These are phyloP conservation scores for Artemisia argyi DNA, from an alignment of 129 eudicot genomes.

Conservation along the genomic window DNA sequence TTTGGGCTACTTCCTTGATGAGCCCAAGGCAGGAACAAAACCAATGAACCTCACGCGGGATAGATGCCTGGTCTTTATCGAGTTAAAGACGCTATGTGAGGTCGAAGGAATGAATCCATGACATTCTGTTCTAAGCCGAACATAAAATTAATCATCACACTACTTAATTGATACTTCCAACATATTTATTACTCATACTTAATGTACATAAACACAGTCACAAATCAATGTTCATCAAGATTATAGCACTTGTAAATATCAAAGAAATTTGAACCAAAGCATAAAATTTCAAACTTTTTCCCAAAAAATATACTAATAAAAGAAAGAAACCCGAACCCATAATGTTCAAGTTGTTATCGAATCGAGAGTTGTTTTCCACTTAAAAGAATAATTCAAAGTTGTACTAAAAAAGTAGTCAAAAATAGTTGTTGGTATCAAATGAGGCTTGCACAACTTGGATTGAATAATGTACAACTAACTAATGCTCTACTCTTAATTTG, in stretches of 20 bases:
- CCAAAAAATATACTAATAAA: background rate
- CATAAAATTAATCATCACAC: too few relatives aligned
- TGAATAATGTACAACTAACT: conserved; percentile 14
- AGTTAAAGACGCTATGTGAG: too few relatives aligned
- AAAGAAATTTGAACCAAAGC: background rate
- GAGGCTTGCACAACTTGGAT: conserved; percentile 4
- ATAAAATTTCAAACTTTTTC: background rate
- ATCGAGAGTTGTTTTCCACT: background rate
- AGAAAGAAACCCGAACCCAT: background rate
- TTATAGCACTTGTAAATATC: background rate
- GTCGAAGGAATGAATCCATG: too few relatives aligned
- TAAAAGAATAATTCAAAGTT: background rate
- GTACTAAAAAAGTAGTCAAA: conserved; percentile 14
- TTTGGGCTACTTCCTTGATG: too few relatives aligned
- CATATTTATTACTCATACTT: background rate
- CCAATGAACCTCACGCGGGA: too few relatives aligned
- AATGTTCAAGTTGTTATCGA: background rate
- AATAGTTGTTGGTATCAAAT: conserved; percentile 7
- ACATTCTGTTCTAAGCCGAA: too few relatives aligned
- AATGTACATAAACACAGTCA: background rate
- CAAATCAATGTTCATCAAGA: too few relatives aligned
- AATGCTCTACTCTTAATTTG: background rate
- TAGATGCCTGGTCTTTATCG: too few relatives aligned
- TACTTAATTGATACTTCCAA: too few relatives aligned
- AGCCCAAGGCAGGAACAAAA: too few relatives aligned